Conservation (phyloP, 768 basidiomycete species). For the Xerocomellus chrysenteron region DNA sequence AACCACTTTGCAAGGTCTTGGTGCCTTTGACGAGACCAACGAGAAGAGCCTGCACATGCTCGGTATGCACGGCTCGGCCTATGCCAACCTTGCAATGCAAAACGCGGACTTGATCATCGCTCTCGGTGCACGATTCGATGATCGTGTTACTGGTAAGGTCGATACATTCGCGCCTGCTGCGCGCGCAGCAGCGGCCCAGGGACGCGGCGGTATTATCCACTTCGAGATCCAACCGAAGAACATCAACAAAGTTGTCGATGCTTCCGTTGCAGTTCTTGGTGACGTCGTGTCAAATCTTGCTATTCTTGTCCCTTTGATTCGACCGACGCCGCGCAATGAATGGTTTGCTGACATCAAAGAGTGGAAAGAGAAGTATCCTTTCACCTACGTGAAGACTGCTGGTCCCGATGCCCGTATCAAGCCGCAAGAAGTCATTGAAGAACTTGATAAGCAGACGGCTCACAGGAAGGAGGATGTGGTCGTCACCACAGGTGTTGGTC, state of each 20-base stretch:
- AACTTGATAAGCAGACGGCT: conserved; percentile 78
- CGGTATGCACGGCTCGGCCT: conserved; percentile 97
- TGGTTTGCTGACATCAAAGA: conserved; percentile 83
- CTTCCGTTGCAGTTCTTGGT: conserved; percentile 89
- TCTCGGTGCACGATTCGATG: conserved; percentile 94
- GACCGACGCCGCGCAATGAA: conserved; percentile 56
- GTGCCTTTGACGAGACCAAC: conserved; percentile 90
- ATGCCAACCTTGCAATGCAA: conserved; percentile 98
- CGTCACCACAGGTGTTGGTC: conserved; percentile 93
- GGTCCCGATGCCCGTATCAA: conserved; percentile 72
- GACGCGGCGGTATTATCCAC: conserved; percentile 96
- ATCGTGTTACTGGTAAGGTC: conserved; percentile 93
- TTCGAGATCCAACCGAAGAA: conserved; percentile 99
- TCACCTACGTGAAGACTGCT: conserved; percentile 71
- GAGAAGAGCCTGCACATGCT: conserved; percentile 92
- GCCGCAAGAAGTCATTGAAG: conserved; percentile 96
- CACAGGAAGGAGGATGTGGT: conserved; percentile 85
- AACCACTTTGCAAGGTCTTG: conserved; percentile 94
- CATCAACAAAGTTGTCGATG: conserved; percentile 97
- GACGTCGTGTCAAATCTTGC: conserved; percentile 87
- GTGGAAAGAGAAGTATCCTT: conserved; percentile 91
- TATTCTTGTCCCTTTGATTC: conserved; percentile 77
- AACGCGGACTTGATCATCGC: conserved; percentile 97
- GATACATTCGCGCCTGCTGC: conserved; percentile 91
- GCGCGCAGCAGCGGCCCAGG: conserved; percentile 75